Percentiles rank a stretch among this genome's conserved stretches.
phyloP scores from a whole-genome alignment of 208 protist genomes.

The Crithidia fasciculata region DNA sequence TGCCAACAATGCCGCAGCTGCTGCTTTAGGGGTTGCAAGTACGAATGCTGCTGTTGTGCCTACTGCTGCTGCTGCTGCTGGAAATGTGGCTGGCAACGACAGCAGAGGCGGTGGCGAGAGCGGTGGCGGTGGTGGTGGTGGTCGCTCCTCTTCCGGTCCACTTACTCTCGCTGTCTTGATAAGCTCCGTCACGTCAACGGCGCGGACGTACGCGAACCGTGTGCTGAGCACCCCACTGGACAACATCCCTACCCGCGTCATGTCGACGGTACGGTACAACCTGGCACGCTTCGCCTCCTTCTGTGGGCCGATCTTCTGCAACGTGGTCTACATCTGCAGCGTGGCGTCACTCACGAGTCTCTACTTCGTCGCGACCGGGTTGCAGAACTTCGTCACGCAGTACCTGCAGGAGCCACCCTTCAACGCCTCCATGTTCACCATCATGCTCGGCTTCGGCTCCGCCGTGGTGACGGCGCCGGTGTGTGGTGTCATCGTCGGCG shows the following conservation, averaged over 20 bases:
- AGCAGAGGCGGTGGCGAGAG: background rate
- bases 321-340: conserved; percentile 76
- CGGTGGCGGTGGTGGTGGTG: no score
- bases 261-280: background rate
- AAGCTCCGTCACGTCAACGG: background rate
- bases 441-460: conserved; percentile 84
- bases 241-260: background rate
- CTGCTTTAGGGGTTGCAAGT: background rate
- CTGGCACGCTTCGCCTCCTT: background rate
- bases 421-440: conserved; percentile 78
- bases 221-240: background rate
- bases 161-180: background rate
- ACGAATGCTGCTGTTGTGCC: background rate
- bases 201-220: background rate
- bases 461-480: conserved; percentile 85
- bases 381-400: conserved; percentile 93
- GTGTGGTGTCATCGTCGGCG: conserved; percentile 82
- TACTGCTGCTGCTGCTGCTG: background rate
- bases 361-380: conserved; percentile 92
- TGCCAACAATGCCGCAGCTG: background rate
- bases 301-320: conserved; percentile 45
- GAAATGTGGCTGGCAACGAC: background rate
- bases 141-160: background rate
- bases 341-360: conserved; percentile 84
- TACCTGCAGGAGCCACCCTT: conserved; percentile 85